Evolutionary conservation across 139 green algal genomes (phyloP).

Genomic region (Auxenochlorella pyrenoidosa): DNA sequence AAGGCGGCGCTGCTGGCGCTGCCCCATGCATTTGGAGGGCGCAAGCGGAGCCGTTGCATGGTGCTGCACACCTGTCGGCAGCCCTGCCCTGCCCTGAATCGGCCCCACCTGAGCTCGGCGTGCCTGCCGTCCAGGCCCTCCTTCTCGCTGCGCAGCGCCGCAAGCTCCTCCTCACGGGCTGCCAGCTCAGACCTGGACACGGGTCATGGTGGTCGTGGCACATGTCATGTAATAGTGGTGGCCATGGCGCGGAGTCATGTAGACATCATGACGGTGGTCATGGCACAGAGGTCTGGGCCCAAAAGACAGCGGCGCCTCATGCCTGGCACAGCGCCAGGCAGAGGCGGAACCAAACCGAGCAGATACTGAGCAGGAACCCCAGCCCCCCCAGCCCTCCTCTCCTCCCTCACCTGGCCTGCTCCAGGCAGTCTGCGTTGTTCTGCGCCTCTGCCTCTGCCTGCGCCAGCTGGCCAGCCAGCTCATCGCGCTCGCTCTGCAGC

Average conservation of each 20-base stretch:
- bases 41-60: neutral
- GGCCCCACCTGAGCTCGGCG: constrained; percentile 26
- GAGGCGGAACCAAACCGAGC: no score
- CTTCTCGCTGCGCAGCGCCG: constrained; percentile 47
- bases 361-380: no score
- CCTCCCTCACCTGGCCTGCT: constrained; percentile 1
- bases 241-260: no score
- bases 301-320: no score
- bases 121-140: constrained; percentile 48
- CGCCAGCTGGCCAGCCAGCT: constrained; percentile 34
- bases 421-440: neutral
- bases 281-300: no score
- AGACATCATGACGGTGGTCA: no score
- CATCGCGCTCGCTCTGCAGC: constrained; percentile 48
- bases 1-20: no score
- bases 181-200: constrained; percentile 43
- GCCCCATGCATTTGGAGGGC: no score
- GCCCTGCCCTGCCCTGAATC: neutral
- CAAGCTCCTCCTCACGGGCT: constrained; percentile 49
- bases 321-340: no score
- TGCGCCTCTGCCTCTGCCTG: constrained; percentile 32
- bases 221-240: no score
- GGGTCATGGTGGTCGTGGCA: neutral
- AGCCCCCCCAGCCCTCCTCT: neutral
- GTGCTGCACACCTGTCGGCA: neutral